Base-by-base conservation (phyloP, 495 filamentous ascomycete genomes). In the Neurospora sp. region DNA sequence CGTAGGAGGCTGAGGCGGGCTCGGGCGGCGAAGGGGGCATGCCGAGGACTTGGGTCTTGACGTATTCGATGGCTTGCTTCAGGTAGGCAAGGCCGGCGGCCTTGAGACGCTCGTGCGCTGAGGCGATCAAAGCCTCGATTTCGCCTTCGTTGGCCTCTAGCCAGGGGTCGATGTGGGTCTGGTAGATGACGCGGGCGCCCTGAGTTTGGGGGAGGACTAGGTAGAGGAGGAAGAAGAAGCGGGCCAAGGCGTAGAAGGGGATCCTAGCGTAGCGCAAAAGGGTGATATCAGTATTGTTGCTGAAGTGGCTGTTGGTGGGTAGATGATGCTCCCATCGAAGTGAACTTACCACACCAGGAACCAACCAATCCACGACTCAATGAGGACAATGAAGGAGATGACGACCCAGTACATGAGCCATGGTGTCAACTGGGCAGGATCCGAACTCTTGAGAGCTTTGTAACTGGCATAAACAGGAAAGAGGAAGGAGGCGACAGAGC, bases 381-480 rank as follows among this genome's bases (percentile, higher is more conserved):
- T 87, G 76, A 96, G 87, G 74, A 93, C 83, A 71, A 92, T 88
- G 83, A 91, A 90, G 48, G 93, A 91, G 68, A 98, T 86, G 39
- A 97, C 93, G 65, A 97, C 93, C 93, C 94, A 99, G 87, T 98
- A 99, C 91, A 98, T 98, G 70, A 99, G 88, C 96, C 96, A 99
- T 94, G 96, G 96, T 74, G 93, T 92, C 38, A 98, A 87, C 78
- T 95, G 92, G 40, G 93, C 89, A 18, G 95, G 95, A 82, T 97
- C 92, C 59, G 91, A 91, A 27, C 94, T 93, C 81, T 94, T 94
- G 76, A 99, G 92, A 45, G 96, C 96, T 86, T 98, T 98, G 88
- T 97, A 98, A 72, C 94, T 97, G 72, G 95, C 95, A 83, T 97
- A 99, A 70, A 97, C 88, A 73, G 96, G 96, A 83, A 99, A 94